phyloP scores from a whole-genome alignment of 1,284 basidiomycete genomes.

The Microbotryum intermedium region DNA sequence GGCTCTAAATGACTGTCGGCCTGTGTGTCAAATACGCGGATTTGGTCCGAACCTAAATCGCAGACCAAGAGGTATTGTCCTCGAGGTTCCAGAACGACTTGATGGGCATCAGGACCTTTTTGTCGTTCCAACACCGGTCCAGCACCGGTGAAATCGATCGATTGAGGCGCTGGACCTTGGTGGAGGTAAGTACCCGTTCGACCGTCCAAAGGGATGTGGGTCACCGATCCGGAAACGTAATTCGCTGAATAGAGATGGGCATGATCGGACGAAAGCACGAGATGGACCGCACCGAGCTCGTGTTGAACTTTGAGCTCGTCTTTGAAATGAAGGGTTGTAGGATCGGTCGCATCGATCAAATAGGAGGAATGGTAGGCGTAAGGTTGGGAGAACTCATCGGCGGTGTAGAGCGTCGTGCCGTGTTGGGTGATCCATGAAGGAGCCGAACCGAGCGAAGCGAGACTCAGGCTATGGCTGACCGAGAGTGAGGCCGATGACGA shows the following conservation, averaged over 20 bases:
- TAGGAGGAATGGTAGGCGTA: conserved; percentile 5
- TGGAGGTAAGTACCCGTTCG: no score
- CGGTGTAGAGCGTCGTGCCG: conserved; percentile 13
- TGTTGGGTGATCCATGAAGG: conserved; percentile 20
- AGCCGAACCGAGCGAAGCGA: background rate
- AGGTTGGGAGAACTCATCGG: conserved; percentile 18
- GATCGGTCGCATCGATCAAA: background rate
- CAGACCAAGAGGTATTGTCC: conserved; percentile 13
- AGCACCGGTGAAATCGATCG: no score
- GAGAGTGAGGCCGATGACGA: no score
- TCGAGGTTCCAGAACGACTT: conserved; percentile 21
- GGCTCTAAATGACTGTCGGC: background rate
- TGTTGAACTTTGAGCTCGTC: background rate
- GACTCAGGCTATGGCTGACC: no score
- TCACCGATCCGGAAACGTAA: conserved; percentile 11
- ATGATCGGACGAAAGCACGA: background rate
- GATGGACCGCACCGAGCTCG: conserved; percentile 14
- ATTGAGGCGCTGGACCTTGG: no score
- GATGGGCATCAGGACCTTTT: conserved; percentile 21
- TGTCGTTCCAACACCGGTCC: conserved; percentile 5
- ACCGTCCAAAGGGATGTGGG: background rate
- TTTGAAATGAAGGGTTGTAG: background rate
- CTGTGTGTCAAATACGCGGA: conserved; percentile 12
- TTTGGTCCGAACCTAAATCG: conserved; percentile 23
- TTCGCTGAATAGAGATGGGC: conserved; percentile 16